Conservation (phyloP, 768 basidiomycete species). For the Hypholoma sublateritium region DNA sequence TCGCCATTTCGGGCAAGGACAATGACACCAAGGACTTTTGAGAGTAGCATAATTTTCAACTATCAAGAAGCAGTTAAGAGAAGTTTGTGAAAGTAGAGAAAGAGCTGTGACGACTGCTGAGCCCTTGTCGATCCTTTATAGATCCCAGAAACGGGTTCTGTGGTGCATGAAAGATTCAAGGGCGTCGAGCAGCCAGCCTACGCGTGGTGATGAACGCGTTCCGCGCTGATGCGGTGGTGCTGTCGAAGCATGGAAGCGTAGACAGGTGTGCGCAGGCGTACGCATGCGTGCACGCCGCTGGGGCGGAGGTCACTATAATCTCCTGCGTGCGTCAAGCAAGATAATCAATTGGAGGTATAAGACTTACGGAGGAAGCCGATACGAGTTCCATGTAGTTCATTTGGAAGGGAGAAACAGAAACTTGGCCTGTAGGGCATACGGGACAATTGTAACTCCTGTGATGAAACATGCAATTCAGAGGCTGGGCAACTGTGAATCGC, state of each 20-base stretch:
- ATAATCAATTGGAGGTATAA: conserved; percentile 11
- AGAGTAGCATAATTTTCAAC: conserved; percentile 37
- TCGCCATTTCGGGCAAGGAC: conserved; percentile 81
- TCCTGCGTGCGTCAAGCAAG: conserved; percentile 13
- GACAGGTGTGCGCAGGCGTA: conserved; percentile 7
- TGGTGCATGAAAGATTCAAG: conserved; percentile 1
- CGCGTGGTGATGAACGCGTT: conserved; percentile 23
- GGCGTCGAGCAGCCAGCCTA: conserved; percentile 18
- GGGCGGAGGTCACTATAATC: conserved; percentile 2
- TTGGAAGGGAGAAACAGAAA: conserved; percentile 7
- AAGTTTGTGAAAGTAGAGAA: conserved; percentile 15
- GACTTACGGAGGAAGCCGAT: conserved; percentile 6
- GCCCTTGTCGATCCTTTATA: conserved; percentile 10
- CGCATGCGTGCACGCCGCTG: not conserved
- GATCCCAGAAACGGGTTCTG: not conserved
- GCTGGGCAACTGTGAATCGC: conserved; percentile 2
- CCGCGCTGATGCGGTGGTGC: conserved; percentile 14
- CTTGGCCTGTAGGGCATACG: conserved; percentile 10
- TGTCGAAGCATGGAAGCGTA: conserved; percentile 15
- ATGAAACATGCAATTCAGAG: conserved; percentile 16
- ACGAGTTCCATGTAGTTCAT: conserved; percentile 1
- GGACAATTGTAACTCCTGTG: conserved; percentile 18
- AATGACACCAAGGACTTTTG: conserved; percentile 75
- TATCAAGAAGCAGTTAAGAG: not conserved
- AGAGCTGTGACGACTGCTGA: conserved; percentile 20